Percentiles rank a stretch among this genome's conserved stretches.
Evolutionary conservation across 2,329 filamentous ascomycete genomes (phyloP).

Genomic region (Pseudopithomyces chartarum): DNA sequence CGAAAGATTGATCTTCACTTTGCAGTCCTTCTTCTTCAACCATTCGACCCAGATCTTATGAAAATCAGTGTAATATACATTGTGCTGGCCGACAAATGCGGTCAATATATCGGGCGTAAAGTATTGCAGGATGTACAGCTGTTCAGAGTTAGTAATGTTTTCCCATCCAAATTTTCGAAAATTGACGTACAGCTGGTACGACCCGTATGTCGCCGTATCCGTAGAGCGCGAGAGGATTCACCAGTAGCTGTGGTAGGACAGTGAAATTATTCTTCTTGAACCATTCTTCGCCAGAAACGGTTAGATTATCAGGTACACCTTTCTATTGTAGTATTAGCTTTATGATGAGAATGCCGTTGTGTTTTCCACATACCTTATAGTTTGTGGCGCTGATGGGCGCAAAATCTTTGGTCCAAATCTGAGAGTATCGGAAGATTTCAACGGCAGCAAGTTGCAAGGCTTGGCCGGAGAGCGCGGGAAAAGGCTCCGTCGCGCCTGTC

Average conservation of each 20-base stretch:
- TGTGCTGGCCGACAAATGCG: constrained; percentile 41
- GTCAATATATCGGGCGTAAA: constrained; percentile 46
- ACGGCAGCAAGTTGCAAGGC: constrained; percentile 30
- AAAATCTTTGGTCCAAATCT: constrained; percentile 40
- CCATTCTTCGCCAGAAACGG: constrained; percentile 41
- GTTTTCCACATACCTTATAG: constrained; percentile 37
- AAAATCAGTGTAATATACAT: constrained; percentile 46
- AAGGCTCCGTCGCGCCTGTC: constrained; percentile 29
- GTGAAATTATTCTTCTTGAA: constrained; percentile 44
- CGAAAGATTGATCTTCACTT: constrained; percentile 37
- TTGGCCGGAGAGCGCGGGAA: constrained; percentile 25
- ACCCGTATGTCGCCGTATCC: constrained; percentile 45
- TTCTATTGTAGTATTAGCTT: constrained; percentile 34
- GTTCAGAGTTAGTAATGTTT: constrained; percentile 30
- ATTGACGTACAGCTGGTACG: constrained; percentile 43
- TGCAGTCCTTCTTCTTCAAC: constrained; percentile 35
- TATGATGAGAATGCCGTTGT: constrained; percentile 12
- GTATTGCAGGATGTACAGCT: constrained; percentile 47
- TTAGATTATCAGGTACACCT: constrained; percentile 42
- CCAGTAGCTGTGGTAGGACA: constrained; percentile 38
- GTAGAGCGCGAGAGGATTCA: constrained; percentile 43
- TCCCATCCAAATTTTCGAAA: constrained; percentile 10
- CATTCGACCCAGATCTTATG: constrained; percentile 43
- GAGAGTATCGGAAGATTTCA: constrained; percentile 42
- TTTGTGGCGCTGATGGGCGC: constrained; percentile 36